These are phyloP conservation scores for Termitomyces eurrhizus DNA, from an alignment of 768 basidiomycete genomes.

Conservation along the genomic window DNA sequence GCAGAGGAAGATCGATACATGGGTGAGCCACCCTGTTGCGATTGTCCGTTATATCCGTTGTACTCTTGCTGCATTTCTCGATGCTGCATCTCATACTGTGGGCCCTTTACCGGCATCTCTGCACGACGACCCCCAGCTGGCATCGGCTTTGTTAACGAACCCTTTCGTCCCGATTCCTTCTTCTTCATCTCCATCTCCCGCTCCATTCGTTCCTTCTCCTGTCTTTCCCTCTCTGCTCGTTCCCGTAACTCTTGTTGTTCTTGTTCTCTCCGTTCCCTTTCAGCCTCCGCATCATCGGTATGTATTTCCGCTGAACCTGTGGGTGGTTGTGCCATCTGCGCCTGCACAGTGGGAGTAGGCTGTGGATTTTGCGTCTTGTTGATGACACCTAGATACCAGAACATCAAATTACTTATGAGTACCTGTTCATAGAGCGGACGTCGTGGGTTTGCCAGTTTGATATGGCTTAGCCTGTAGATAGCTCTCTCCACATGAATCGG, in stretches of 20 bases:
- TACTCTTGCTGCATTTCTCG: conserved; percentile 91
- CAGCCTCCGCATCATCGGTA: conserved; percentile 32
- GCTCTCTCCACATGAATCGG: conserved; percentile 99
- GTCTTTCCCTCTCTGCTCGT: conserved; percentile 36
- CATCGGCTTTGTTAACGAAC: conserved; percentile 65
- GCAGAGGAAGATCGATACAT: conserved; percentile 23
- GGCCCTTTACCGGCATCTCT: conserved; percentile 84
- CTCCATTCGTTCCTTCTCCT: conserved; percentile 38
- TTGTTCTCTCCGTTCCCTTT: conserved; percentile 35
- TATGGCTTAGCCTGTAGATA: conserved; percentile 95
- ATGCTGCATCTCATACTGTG: conserved; percentile 94
- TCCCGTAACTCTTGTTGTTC: conserved; percentile 38
- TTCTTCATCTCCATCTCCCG: conserved; percentile 54
- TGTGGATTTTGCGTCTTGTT: conserved; percentile 75
- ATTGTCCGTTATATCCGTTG: conserved; percentile 38
- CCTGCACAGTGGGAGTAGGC: conserved; percentile 29
- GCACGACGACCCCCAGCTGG: conserved; percentile 59
- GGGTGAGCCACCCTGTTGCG: conserved; percentile 24
- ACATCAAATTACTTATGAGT: conserved; percentile 91
- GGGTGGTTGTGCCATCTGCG: conserved; percentile 21
- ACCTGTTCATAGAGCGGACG: conserved; percentile 97
- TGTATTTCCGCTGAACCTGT: conserved; percentile 27
- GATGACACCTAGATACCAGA: conserved; percentile 98
- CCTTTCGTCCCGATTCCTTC: conserved; percentile 46
- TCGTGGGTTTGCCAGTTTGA: conserved; percentile 96